These are phyloP conservation scores for Neurospora crassa DNA, from an alignment of 2,329 filamentous ascomycete species.

Conservation along the genomic window DNA sequence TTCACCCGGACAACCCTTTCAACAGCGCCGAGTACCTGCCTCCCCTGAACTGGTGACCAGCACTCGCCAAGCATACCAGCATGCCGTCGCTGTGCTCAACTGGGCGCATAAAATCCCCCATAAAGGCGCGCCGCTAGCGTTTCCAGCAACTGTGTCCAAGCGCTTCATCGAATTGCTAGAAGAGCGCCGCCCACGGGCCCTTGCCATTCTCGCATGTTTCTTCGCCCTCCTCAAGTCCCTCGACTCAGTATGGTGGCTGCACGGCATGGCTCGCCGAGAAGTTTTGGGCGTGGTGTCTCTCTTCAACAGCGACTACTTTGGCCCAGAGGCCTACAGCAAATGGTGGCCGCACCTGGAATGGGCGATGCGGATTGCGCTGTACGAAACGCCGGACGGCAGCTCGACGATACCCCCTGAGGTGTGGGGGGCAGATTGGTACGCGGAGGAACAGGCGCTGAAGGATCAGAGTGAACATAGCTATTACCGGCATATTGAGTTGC, in stretches of 20 bases:
- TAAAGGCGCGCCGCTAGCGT: conserved; percentile 48
- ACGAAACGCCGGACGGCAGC: conserved; percentile 39
- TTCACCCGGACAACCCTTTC: background rate
- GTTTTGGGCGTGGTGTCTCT: conserved; percentile 53
- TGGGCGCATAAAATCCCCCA: conserved; percentile 55
- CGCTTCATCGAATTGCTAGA: conserved; percentile 52
- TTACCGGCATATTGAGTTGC: conserved; percentile 36
- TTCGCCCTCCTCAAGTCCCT: conserved; percentile 55
- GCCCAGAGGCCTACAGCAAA: conserved; percentile 27
- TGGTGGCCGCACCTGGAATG: conserved; percentile 55
- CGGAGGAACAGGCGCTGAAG: conserved; percentile 29
- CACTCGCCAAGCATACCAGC: conserved; percentile 48
- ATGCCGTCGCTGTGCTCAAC: conserved; percentile 56
- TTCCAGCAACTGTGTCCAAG: conserved; percentile 55
- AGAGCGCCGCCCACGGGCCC: conserved; percentile 47
- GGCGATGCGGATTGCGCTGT: conserved; percentile 50
- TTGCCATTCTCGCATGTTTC: conserved; percentile 56
- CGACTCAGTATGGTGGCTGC: conserved; percentile 59
- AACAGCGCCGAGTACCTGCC: conserved; percentile 1
- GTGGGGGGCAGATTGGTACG: conserved; percentile 44
- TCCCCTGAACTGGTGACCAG: conserved; percentile 17
- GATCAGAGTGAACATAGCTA: conserved; percentile 20
- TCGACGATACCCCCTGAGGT: conserved; percentile 43
- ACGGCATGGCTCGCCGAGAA: conserved; percentile 55
- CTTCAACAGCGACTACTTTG: conserved; percentile 45